Conservation (phyloP, 1,284 basidiomycete species). For the Vanrija sp. region DNA sequence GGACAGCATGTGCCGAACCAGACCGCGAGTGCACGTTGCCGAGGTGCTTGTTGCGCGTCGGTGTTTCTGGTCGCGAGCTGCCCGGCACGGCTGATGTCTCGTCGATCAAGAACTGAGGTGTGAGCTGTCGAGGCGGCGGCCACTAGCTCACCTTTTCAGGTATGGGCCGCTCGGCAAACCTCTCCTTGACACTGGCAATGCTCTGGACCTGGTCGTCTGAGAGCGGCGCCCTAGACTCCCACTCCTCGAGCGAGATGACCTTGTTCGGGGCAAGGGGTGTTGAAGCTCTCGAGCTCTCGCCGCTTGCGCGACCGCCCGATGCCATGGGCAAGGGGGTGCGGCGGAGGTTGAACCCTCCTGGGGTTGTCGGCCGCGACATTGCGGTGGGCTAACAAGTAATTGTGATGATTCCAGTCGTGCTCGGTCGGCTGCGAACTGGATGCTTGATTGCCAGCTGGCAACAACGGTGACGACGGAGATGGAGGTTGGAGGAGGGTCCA, state of each 20-base stretch:
- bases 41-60: slow-evolving; percentile 2
- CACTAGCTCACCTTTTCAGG: slow-evolving; percentile 73
- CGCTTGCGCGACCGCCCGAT: background rate
- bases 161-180: slow-evolving; percentile 59
- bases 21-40: slow-evolving; percentile 6
- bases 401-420: too few species aligned
- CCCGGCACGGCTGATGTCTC: slow-evolving; percentile 13
- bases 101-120: slow-evolving; percentile 14
- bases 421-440: background rate
- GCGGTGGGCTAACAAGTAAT: background rate
- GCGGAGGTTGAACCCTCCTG: slow-evolving; percentile 16
- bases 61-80: slow-evolving; percentile 43
- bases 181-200: slow-evolving; percentile 61
- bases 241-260: slow-evolving; percentile 66
- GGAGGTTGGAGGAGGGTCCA: background rate
- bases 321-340: slow-evolving; percentile 7
- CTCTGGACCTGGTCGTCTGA: slow-evolving; percentile 66
- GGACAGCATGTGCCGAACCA: slow-evolving; percentile 10
- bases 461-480: background rate
- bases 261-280: slow-evolving; percentile 13
- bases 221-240: slow-evolving; percentile 76
- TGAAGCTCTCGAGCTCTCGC: background rate
- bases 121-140: too few species aligned
- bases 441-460: background rate
- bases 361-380: slow-evolving; percentile 18